Conservation (phyloP, 2,329 filamentous ascomycete species). For the Calonectria leucothoes region DNA sequence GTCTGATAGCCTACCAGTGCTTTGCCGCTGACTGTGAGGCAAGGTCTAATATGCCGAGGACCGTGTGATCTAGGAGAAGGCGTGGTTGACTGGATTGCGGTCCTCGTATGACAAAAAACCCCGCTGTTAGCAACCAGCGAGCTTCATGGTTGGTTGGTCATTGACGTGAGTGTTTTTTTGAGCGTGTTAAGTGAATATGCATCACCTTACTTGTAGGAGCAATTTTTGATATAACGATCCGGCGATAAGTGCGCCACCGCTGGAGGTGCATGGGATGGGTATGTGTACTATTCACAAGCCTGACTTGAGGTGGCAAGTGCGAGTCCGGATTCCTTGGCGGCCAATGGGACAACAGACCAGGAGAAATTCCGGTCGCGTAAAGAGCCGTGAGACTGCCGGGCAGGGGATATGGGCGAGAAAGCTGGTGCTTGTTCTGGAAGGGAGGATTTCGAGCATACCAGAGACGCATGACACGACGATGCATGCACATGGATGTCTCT, state of each 20-base stretch:
- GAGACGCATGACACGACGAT: conserved; percentile 14
- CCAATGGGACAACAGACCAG: not conserved
- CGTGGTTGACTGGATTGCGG: not conserved
- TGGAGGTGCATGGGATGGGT: not conserved
- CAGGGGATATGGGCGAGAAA: not conserved
- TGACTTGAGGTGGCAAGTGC: not conserved
- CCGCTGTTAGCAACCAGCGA: not conserved
- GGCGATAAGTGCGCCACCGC: not conserved
- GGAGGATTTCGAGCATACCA: not conserved
- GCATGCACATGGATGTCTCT: conserved; percentile 9
- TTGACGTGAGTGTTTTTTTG: not conserved
- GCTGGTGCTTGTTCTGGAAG: conserved; percentile 1
- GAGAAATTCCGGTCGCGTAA: not conserved
- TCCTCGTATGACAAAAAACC: not conserved
- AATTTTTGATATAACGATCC: not conserved
- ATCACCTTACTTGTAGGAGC: not conserved
- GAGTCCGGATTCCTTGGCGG: not conserved
- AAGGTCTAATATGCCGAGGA: not conserved
- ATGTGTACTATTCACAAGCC: not conserved
- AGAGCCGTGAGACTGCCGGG: not conserved
- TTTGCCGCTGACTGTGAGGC: not conserved
- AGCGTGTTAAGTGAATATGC: not conserved
- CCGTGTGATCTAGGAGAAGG: not conserved
- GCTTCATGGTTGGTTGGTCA: not conserved
- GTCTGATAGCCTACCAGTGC: not conserved